These are phyloP conservation scores for Cylindrotheca fusiformis DNA, from an alignment of 108 stramenopile genomes.

Conservation along the genomic window DNA sequence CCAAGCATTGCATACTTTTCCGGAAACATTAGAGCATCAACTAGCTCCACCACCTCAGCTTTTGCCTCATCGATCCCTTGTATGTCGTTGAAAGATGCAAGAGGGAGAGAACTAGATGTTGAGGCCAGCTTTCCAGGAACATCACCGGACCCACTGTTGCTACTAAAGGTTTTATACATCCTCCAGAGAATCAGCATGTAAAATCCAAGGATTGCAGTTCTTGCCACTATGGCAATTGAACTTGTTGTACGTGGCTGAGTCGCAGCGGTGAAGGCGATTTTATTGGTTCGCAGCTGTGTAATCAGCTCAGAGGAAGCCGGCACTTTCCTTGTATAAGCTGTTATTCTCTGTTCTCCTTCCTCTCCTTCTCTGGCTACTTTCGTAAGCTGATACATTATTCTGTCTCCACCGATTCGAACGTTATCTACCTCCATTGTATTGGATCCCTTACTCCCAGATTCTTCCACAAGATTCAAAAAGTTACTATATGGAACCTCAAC, in stretches of 20 bases:
- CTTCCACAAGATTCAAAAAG: slow-evolving; percentile 70
- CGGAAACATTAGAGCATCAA: slow-evolving; percentile 79
- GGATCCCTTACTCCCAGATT: slow-evolving; percentile 15
- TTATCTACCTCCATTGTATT: slow-evolving; percentile 38
- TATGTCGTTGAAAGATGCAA: slow-evolving; percentile 78
- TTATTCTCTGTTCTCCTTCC: slow-evolving; percentile 15
- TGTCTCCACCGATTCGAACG: slow-evolving; percentile 57
- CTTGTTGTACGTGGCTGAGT: slow-evolving; percentile 41
- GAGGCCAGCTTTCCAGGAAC: slow-evolving; percentile 69
- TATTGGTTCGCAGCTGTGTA: slow-evolving; percentile 37
- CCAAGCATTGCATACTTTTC: slow-evolving; percentile 84
- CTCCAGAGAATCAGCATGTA: slow-evolving; percentile 63
- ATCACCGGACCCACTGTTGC: slow-evolving; percentile 34
- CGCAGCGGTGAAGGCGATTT: slow-evolving; percentile 67
- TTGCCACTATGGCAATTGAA: slow-evolving; percentile 24
- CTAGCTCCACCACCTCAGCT: slow-evolving; percentile 86
- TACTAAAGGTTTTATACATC: slow-evolving; percentile 64
- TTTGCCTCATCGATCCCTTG: slow-evolving; percentile 85
- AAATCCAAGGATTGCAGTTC: slow-evolving; percentile 49
- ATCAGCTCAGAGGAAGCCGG: slow-evolving; percentile 62
- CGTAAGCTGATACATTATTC: slow-evolving; percentile 47
- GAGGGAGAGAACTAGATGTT: slow-evolving; percentile 26
- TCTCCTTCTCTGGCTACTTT: slow-evolving; percentile 29
- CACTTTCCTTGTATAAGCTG: slow-evolving; percentile 55
- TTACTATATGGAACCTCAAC: slow-evolving; percentile 67